Percentiles rank a stretch among this genome's conserved stretches.
Evolutionary conservation across 805 yeast genomes (phyloP).

Genomic region (Nematodospora valgi): DNA sequence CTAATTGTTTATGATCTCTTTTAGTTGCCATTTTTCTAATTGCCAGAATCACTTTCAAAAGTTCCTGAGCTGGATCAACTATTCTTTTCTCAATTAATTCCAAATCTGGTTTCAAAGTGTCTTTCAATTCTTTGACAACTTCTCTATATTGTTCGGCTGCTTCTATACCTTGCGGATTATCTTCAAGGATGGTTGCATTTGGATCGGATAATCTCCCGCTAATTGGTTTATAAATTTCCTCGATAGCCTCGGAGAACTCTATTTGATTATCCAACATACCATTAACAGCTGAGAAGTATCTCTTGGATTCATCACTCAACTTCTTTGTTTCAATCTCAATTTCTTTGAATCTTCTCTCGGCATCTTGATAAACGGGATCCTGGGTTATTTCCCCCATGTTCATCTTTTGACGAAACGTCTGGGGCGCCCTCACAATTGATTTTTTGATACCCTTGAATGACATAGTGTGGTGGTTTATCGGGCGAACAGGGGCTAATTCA

Average conservation of each 20-base stretch:
- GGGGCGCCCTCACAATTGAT: conserved; percentile 85
- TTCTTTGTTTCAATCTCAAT: conserved; percentile 86
- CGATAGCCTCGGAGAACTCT: conserved; percentile 93
- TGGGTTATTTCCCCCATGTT: conserved; percentile 65
- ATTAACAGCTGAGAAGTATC: conserved; percentile 87
- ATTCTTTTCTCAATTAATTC: conserved; percentile 88
- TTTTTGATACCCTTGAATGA: conserved; percentile 86
- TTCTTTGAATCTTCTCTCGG: conserved; percentile 94
- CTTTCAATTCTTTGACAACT: conserved; percentile 82
- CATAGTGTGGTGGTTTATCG: conserved; percentile 45
- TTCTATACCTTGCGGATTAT: conserved; percentile 93
- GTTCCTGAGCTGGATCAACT: conserved; percentile 87
- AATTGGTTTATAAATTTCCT: conserved; percentile 93
- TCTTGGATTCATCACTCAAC: conserved; percentile 82
- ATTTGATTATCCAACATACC: conserved; percentile 93
- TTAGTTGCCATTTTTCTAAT: conserved; percentile 93
- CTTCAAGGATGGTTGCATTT: conserved; percentile 79
- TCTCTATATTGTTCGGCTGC: conserved; percentile 91
- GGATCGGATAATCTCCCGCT: conserved; percentile 92
- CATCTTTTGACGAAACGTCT: conserved; percentile 82
- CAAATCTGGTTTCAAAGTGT: conserved; percentile 84
- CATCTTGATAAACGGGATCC: conserved; percentile 91
- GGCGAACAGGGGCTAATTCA: no score
- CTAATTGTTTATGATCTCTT: conserved; percentile 93
- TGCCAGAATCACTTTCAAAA: conserved; percentile 73